Conservation (phyloP, 1,284 basidiomycete species). For the Pholiota adiposa region DNA sequence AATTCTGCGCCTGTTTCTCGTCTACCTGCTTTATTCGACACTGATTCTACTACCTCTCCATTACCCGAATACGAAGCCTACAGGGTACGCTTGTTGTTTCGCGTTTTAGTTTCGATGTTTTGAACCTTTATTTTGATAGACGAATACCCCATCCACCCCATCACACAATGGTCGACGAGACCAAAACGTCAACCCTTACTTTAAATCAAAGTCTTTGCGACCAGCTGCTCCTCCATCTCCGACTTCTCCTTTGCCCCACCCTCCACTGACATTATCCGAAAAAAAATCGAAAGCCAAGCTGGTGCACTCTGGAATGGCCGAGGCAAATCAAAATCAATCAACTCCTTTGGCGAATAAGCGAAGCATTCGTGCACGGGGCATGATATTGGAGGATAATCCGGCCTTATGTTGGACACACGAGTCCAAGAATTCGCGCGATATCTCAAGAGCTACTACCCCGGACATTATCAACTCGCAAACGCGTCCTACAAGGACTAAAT, state of each 20-base stretch:
- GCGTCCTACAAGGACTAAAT: conserved; percentile 35
- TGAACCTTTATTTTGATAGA: conserved; percentile 1
- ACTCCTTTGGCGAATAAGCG: conserved; percentile 24
- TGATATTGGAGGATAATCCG: conserved; percentile 45
- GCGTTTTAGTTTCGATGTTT: neutral
- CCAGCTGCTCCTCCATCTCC: conserved; percentile 45
- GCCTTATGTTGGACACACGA: conserved; percentile 44
- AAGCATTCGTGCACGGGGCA: conserved; percentile 36
- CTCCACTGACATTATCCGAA: conserved; percentile 15
- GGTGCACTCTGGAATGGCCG: conserved; percentile 3
- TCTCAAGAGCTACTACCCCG: conserved; percentile 36
- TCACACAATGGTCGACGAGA: conserved; percentile 12
- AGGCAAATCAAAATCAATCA: conserved; percentile 13
- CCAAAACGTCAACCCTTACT: conserved; percentile 8
- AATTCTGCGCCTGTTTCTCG: conserved; percentile 40
- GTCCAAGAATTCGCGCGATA: conserved; percentile 38
- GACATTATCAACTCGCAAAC: conserved; percentile 27
- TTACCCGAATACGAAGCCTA: conserved; percentile 12
- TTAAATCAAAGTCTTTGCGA: conserved; percentile 13
- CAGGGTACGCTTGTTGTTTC: conserved; percentile 7
- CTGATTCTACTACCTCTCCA: conserved; percentile 19
- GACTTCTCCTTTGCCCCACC: conserved; percentile 44
- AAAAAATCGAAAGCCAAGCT: conserved; percentile 10
- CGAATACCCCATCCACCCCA: conserved; percentile 12
- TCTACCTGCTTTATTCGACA: conserved; percentile 31